phyloP scores from a whole-genome alignment of 768 basidiomycete species.

The Leccinum broughii region DNA sequence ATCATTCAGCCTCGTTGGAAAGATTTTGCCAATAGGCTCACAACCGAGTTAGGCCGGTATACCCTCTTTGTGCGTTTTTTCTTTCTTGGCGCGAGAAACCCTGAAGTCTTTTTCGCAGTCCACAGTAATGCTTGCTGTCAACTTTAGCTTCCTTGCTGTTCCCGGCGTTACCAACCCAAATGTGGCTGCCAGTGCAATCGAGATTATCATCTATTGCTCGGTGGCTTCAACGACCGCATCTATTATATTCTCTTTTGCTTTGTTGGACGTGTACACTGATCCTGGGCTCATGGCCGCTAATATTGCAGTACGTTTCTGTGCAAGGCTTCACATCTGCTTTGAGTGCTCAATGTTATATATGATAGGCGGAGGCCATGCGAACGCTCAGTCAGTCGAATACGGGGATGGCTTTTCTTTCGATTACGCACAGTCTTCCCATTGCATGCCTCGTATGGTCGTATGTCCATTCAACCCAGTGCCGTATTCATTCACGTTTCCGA shows the following conservation, averaged over 20 bases:
- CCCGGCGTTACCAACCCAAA: not conserved
- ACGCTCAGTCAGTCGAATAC: not conserved
- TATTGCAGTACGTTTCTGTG: conserved; percentile 8
- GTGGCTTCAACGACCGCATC: conserved; percentile 12
- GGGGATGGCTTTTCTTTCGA: conserved; percentile 12
- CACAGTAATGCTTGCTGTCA: conserved; percentile 20
- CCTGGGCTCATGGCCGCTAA: conserved; percentile 4
- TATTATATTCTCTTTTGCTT: conserved; percentile 12
- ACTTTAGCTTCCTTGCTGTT: conserved; percentile 18
- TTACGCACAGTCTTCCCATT: conserved; percentile 17
- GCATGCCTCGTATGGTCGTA: conserved; percentile 20
- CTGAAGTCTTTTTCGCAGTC: conserved; percentile 8
- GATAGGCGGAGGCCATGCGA: conserved; percentile 8
- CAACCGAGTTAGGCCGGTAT: conserved; percentile 8
- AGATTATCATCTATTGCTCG: conserved; percentile 17
- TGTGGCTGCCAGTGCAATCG: not conserved
- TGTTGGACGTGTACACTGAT: conserved; percentile 14
- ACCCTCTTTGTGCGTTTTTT: conserved; percentile 12
- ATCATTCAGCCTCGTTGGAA: conserved; percentile 16
- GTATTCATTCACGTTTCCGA: not conserved
- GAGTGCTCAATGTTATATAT: not conserved
- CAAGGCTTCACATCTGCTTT: too few species aligned
- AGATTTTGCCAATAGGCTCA: conserved; percentile 11
- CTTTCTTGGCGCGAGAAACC: not conserved
- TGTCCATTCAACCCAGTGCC: not conserved